These are phyloP conservation scores for Solanum bulbocastanum DNA, from an alignment of 257 asterid species.

Conservation along the genomic window DNA sequence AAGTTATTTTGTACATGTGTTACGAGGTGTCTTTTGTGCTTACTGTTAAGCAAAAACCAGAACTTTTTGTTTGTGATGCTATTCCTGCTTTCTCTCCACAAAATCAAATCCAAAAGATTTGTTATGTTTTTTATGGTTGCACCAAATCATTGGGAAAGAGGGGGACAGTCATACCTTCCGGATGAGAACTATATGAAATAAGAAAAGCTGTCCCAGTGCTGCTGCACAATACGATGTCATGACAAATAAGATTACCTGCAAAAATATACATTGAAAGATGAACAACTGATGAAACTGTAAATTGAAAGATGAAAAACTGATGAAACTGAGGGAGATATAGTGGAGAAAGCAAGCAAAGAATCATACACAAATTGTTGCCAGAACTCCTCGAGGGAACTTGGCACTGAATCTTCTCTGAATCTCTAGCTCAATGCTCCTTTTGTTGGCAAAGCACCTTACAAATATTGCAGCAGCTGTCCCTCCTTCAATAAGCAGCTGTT, in stretches of 20 bases:
- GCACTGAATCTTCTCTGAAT: conserved; percentile 33
- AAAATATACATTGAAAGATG: neutral
- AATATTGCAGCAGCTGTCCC: conserved; percentile 85
- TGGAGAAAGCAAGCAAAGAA: neutral
- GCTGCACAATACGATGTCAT: conserved; percentile 64
- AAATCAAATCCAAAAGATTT: neutral
- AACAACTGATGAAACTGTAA: neutral
- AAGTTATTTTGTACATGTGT: neutral
- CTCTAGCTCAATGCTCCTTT: conserved; percentile 55
- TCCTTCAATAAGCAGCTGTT: conserved; percentile 80
- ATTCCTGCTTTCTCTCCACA: neutral
- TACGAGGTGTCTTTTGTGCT: neutral
- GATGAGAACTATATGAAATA: conserved; percentile 88
- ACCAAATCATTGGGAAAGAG: neutral
- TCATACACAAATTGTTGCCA: conserved; percentile 74
- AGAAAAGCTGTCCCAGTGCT: conserved; percentile 84
- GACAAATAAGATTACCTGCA: conserved; percentile 55
- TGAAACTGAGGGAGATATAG: neutral
- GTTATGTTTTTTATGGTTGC: neutral
- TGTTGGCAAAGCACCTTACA: conserved; percentile 79
- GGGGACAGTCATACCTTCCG: conserved; percentile 50
- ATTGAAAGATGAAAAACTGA: neutral
- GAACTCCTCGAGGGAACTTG: conserved; percentile 70
- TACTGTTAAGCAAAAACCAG: neutral
- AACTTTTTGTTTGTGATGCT: neutral